Base-by-base conservation (phyloP, 2,329 filamentous ascomycete genomes). In the Clarireedia paspali region DNA sequence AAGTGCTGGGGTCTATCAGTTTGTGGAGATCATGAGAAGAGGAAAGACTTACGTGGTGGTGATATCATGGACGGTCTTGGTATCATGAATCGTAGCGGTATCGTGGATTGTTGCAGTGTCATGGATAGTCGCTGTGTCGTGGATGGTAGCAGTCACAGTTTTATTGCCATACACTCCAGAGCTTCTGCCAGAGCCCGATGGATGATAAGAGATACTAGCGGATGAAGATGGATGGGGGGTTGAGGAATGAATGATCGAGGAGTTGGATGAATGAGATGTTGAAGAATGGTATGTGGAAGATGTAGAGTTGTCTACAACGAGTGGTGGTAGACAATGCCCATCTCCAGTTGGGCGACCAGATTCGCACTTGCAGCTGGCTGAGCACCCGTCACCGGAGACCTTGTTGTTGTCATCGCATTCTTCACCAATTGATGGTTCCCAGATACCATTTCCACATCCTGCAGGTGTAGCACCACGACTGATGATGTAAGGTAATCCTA, bases 391-490 rank as follows among this genome's bases (percentile, higher is more conserved):
- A 5, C 64, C 71, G 7, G 66, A 61, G 0, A 58, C 58, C 0
- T 65, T 68, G 50, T 74, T 74, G 15, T 71, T 72, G 50, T 71
- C 67, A 52, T 75, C 73, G 44, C 73, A 75, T 49, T 75, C 71
- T 60, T 75, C 73, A 12, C 69, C 69, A 45, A 69, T 61, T 34
- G 55, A 50, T 1, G 62, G 26, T 26, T 74, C 67, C 36, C 70
- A 68, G 1, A 63, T 63, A 26, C 72, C 71, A 53, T 75, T 66
- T 34, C 73, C 73, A 47, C 73, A 75, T 20, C 71, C 72, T 10
- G 69, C 60, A 3, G 73, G 72, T 2, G 70, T 72, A 7, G 69
- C 72, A 6, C 72, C 72, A 45, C 72, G 71, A 23, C 72, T 71
- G 47, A 75, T 67, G 55, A 75, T 73, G 57, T 74, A 75, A 34